These are phyloP conservation scores for Sugiyamaella americana DNA, from an alignment of 805 yeast genomes.

Conservation along the genomic window DNA sequence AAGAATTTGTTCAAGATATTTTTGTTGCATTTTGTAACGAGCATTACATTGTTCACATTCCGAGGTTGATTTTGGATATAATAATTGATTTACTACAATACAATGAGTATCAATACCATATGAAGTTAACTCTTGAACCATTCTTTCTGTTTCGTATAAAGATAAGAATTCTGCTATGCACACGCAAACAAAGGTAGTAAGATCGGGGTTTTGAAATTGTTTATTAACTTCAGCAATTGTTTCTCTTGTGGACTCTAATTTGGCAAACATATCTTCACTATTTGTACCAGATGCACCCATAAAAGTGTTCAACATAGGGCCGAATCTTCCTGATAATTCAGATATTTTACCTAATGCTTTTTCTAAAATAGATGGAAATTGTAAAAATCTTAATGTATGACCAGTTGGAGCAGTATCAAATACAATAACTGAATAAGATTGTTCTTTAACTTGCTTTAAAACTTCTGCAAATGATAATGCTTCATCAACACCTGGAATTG, in stretches of 20 bases:
- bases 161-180: constrained; percentile 97
- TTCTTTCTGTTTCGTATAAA: constrained; percentile 92
- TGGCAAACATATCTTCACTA: constrained; percentile 61
- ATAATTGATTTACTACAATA: constrained; percentile 88
- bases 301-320: constrained; percentile 78
- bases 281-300: constrained; percentile 50
- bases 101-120: constrained; percentile 96
- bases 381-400: constrained; percentile 90
- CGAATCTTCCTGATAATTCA: constrained; percentile 78
- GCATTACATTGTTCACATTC: constrained; percentile 85
- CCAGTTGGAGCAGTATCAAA: constrained; percentile 99
- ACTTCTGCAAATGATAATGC: constrained; percentile 98
- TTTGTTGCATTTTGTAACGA: constrained; percentile 93
- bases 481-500: constrained; percentile 98
- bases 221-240: constrained; percentile 83
- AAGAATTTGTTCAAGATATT: constrained; percentile 89
- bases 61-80: constrained; percentile 68
- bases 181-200: constrained; percentile 89
- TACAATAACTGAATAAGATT: constrained; percentile 77
- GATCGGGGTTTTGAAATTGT: constrained; percentile 92
- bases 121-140: constrained; percentile 91
- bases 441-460: constrained; percentile 84
- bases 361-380: constrained; percentile 87
- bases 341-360: constrained; percentile 81
- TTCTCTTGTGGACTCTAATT: constrained; percentile 72